Evolutionary conservation across 73 alveolate genomes (phyloP).

Genomic region (Paramecium octaurelia): DNA sequence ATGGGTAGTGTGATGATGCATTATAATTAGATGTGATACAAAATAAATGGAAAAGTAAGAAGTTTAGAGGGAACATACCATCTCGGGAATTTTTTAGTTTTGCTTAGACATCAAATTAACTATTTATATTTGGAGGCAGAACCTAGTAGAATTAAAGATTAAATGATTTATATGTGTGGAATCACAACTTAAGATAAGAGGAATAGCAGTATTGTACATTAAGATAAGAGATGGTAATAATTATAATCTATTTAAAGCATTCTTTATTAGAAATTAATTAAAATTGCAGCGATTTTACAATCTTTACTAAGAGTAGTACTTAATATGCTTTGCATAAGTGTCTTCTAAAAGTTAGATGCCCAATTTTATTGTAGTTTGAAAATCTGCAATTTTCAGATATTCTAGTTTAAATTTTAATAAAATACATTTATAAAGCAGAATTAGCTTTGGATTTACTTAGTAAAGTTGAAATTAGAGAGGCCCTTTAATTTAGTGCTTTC

Average conservation of each 20-base stretch:
- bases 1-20: constrained; percentile 43
- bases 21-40: not conserved
- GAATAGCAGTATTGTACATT: constrained; percentile 38
- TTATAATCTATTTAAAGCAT: not conserved
- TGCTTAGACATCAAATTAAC: not conserved
- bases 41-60: constrained; percentile 43
- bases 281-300: not conserved
- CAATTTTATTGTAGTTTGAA: not conserved
- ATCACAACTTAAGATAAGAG: not conserved
- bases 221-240: constrained; percentile 45
- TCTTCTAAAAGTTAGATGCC: not conserved
- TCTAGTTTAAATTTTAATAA: not conserved
- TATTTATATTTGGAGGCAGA: constrained; percentile 54
- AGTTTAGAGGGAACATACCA: not conserved
- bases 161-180: constrained; percentile 56
- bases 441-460: not conserved
- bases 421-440: not conserved
- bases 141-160: not conserved
- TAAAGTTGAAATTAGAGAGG: not conserved
- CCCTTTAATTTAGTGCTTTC: not conserved
- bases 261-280: not conserved
- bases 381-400: not conserved
- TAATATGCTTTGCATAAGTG: not conserved
- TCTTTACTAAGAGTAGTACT: not conserved
- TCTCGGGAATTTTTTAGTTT: constrained; percentile 56